These are phyloP conservation scores for Cladophialophora yegresii DNA, from an alignment of 2,329 filamentous ascomycete species.

Conservation along the genomic window DNA sequence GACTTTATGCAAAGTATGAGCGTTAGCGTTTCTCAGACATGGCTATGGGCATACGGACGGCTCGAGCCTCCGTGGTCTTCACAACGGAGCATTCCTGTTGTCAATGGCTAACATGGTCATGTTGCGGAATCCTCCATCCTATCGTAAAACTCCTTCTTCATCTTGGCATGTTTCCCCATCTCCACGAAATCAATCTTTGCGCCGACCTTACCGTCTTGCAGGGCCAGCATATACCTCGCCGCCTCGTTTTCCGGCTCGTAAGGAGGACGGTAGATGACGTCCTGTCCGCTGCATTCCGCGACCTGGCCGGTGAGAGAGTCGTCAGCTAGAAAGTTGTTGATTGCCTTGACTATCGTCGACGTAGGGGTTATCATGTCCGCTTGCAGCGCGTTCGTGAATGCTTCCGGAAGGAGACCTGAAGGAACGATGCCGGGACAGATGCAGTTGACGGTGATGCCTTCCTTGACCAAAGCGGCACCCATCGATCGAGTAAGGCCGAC, in stretches of 20 bases:
- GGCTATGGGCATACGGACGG: too few species aligned
- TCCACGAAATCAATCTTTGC: neutral
- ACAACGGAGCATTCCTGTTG: neutral
- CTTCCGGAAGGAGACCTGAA: neutral
- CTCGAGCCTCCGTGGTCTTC: neutral
- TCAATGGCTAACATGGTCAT: neutral
- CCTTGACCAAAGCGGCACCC: neutral
- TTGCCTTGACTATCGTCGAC: conserved; percentile 5
- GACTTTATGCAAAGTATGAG: too few species aligned
- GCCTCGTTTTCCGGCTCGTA: neutral
- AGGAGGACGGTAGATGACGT: conserved; percentile 2
- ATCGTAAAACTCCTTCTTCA: neutral
- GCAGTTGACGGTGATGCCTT: conserved; percentile 2
- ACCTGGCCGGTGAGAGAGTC: neutral
- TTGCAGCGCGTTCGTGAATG: neutral
- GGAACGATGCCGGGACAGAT: conserved; percentile 7
- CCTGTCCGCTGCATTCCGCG: conserved; percentile 4
- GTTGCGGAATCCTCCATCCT: neutral
- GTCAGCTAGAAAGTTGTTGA: neutral
- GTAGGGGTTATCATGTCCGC: conserved; percentile 1
- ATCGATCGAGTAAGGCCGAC: conserved; percentile 6
- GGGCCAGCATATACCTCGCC: neutral
- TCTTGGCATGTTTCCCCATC: neutral
- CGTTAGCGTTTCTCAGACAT: too few species aligned
- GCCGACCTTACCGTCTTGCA: neutral